Evolutionary conservation across 2,329 filamentous ascomycete genomes (phyloP).

Genomic region (Xylaria sp.): DNA sequence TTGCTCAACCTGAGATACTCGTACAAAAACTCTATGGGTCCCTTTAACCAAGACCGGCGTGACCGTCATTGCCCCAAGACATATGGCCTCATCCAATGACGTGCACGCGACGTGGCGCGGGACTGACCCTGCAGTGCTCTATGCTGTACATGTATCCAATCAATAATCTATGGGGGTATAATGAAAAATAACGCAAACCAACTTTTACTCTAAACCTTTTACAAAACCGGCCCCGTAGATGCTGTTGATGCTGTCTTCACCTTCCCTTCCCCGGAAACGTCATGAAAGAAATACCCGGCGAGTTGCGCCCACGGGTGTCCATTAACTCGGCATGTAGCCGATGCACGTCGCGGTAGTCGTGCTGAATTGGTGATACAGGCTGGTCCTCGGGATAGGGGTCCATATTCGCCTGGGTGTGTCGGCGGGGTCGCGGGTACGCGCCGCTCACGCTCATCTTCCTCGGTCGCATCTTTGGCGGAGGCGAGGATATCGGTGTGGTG

Average conservation of each 20-base stretch:
- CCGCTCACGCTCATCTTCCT: conserved; percentile 41
- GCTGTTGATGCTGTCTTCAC: not conserved
- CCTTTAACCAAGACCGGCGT: not conserved
- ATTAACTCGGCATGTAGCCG: conserved; percentile 33
- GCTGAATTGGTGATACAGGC: conserved; percentile 13
- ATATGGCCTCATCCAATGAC: not conserved
- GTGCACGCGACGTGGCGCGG: not conserved
- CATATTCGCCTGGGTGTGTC: conserved; percentile 32
- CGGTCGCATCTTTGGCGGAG: conserved; percentile 30
- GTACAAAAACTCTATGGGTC: not conserved
- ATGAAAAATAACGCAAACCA: conserved; percentile 23
- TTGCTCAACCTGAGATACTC: too few relatives aligned
- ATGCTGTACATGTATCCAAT: conserved; percentile 11
- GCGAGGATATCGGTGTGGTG: conserved; percentile 30
- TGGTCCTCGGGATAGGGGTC: conserved; percentile 19
- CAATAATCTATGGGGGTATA: conserved; percentile 39
- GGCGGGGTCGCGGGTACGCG: conserved; percentile 33
- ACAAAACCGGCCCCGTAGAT: not conserved
- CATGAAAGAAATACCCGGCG: conserved; percentile 39
- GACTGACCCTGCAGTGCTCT: conserved; percentile 24
- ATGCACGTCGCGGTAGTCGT: conserved; percentile 24
- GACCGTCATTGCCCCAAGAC: not conserved
- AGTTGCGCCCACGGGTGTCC: conserved; percentile 34
- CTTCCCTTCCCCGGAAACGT: conserved; percentile 30
- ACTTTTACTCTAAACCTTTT: conserved; percentile 29